A percentile compares a stretch with the other conserved stretches of the same genome.
phyloP scores from a whole-genome alignment of 2,329 filamentous ascomycete species.

The Monilinia laxa region DNA sequence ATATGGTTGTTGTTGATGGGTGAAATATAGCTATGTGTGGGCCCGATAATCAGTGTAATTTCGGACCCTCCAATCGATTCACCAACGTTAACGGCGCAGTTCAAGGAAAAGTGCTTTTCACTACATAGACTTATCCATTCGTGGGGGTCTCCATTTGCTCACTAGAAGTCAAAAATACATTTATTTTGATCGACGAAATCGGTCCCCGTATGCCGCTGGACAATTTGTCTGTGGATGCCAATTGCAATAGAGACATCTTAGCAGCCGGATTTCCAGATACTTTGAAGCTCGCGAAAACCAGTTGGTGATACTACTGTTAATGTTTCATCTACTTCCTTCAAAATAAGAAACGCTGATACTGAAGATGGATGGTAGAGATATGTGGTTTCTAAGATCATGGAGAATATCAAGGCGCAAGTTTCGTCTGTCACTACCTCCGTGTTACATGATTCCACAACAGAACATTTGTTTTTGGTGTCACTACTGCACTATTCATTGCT shows the following conservation, averaged over 20 bases:
- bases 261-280: conserved; percentile 40
- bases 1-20: conserved; percentile 34
- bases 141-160: neutral
- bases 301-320: conserved; percentile 30
- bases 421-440: neutral
- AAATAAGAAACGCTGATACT: neutral
- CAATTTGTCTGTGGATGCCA: conserved; percentile 41
- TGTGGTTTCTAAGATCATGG: conserved; percentile 11
- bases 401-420: conserved; percentile 11
- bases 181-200: conserved; percentile 35
- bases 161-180: conserved; percentile 17
- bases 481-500: neutral
- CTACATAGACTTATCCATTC: conserved; percentile 40
- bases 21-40: conserved; percentile 36
- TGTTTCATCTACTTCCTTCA: neutral
- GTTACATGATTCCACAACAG: conserved; percentile 14
- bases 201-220: conserved; percentile 39
- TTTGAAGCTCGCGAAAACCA: conserved; percentile 28
- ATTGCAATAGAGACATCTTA: conserved; percentile 40
- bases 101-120: conserved; percentile 37
- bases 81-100: conserved; percentile 44
- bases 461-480: neutral
- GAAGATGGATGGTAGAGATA: conserved; percentile 1
- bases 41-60: conserved; percentile 3
- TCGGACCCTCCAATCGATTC: conserved; percentile 24